Percentiles rank a stretch among this genome's conserved stretches.
These are phyloP conservation scores for Coemansia sp. DNA, from an alignment of 192 early-diverging fungal species.

Conservation along the genomic window DNA sequence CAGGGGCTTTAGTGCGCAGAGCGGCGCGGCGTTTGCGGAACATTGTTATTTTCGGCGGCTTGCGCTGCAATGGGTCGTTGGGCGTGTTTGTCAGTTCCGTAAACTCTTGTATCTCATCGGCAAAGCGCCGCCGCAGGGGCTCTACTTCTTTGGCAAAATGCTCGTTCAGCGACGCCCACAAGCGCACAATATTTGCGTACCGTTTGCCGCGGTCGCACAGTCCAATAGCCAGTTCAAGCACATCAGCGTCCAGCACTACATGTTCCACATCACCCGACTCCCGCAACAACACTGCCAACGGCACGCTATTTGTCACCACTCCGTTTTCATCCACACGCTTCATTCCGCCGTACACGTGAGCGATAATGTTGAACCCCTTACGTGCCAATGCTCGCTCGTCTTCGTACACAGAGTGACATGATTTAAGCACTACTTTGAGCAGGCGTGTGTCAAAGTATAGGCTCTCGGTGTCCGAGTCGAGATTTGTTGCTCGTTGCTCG, in stretches of 20 bases:
- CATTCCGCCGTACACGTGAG: conserved; percentile 38
- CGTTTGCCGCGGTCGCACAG: conserved; percentile 38
- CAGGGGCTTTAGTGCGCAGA: too few relatives aligned
- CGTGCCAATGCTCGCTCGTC: conserved; percentile 41
- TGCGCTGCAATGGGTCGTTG: background rate
- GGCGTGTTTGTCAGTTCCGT: background rate
- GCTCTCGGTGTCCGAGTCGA: background rate
- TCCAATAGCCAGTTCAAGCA: conserved; percentile 31
- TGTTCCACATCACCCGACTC: background rate
- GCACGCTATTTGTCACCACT: background rate
- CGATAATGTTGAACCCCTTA: conserved; percentile 29
- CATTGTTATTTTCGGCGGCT: background rate
- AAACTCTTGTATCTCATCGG: background rate
- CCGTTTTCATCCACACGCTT: background rate
- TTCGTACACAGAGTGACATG: conserved; percentile 31
- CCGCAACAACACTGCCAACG: conserved; percentile 22
- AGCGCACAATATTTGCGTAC: conserved; percentile 42
- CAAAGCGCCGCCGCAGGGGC: conserved; percentile 1
- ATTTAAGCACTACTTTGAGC: conserved; percentile 33
- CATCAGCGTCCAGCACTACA: conserved; percentile 21
- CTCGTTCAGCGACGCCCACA: conserved; percentile 41
- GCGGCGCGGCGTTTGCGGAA: background rate
- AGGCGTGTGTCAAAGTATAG: conserved; percentile 11
- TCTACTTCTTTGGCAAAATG: conserved; percentile 25
- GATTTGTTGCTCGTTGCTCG: conserved; percentile 8